Percentiles rank a stretch among this genome's conserved stretches.
Evolutionary conservation across 1,284 basidiomycete species (phyloP).

Genomic region (Irpex rosettiformis): DNA sequence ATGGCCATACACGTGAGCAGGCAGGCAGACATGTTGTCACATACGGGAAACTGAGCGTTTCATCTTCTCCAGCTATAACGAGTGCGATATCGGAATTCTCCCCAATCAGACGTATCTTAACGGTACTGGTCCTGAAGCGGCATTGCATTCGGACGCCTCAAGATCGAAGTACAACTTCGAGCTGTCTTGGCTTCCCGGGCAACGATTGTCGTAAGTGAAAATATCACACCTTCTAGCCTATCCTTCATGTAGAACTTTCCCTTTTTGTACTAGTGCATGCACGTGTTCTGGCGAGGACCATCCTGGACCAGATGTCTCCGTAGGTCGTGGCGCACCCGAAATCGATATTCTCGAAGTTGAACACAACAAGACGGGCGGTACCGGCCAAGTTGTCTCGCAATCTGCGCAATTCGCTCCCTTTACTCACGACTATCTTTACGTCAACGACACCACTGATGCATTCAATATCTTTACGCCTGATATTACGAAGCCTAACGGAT

Average conservation of each 20-base stretch:
- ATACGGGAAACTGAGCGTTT: constrained; percentile 23
- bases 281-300: constrained; percentile 82
- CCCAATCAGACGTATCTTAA: constrained; percentile 67
- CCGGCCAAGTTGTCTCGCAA: constrained; percentile 56
- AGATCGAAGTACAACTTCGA: constrained; percentile 40
- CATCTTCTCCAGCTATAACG: constrained; percentile 53
- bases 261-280: constrained; percentile 42
- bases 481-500: constrained; percentile 29
- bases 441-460: constrained; percentile 41
- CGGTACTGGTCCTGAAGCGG: constrained; percentile 43
- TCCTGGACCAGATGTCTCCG: constrained; percentile 66
- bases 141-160: constrained; percentile 44
- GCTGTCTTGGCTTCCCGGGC: constrained; percentile 47
- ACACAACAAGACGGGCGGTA: constrained; percentile 43
- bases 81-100: constrained; percentile 82
- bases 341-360: constrained; percentile 82
- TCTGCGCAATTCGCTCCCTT: constrained; percentile 69
- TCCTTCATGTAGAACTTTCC: background rate
- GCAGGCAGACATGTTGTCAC: background rate
- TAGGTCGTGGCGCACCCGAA: constrained; percentile 82
- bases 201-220: constrained; percentile 39
- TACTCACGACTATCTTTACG: constrained; percentile 47
- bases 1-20: constrained; percentile 59
- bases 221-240: background rate
- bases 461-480: constrained; percentile 42